phyloP scores from a whole-genome alignment of 495 filamentous ascomycete genomes.

The Achaetomiella virescens region DNA sequence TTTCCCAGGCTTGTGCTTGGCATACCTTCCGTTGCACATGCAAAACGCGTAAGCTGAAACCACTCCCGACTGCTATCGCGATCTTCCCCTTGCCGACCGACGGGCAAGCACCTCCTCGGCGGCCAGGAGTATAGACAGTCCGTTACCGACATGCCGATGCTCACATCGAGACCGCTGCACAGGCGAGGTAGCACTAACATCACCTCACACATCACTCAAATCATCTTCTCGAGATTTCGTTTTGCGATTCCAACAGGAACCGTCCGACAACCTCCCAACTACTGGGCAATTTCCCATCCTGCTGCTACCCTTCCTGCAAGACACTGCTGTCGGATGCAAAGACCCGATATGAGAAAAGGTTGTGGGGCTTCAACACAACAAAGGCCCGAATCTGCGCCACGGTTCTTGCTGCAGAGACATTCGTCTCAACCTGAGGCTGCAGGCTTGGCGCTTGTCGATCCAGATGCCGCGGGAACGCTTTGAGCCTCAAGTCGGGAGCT shows the following conservation, averaged over 20 bases:
- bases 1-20: slow-evolving; percentile 4
- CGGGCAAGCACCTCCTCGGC: not conserved
- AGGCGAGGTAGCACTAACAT: not conserved
- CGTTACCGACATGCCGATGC: not conserved
- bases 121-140: not conserved
- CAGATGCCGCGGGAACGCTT: not conserved
- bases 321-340: not conserved
- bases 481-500: not conserved
- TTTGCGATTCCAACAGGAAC: not conserved
- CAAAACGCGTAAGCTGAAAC: not conserved
- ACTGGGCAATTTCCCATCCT: not conserved
- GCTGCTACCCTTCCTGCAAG: not conserved
- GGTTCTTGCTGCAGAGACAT: not conserved
- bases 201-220: not conserved
- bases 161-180: no score
- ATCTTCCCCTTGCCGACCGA: not conserved
- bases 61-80: not conserved
- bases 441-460: not conserved
- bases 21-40: not conserved
- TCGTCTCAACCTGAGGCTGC: not conserved
- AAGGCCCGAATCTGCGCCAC: slow-evolving; percentile 9
- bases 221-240: not conserved
- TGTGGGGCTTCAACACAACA: not conserved
- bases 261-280: not conserved
- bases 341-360: not conserved